A percentile compares a stretch with the other conserved stretches of the same genome.
phyloP scores from a whole-genome alignment of 2,329 filamentous ascomycete species.

The Sclerotiophoma versabilis region DNA sequence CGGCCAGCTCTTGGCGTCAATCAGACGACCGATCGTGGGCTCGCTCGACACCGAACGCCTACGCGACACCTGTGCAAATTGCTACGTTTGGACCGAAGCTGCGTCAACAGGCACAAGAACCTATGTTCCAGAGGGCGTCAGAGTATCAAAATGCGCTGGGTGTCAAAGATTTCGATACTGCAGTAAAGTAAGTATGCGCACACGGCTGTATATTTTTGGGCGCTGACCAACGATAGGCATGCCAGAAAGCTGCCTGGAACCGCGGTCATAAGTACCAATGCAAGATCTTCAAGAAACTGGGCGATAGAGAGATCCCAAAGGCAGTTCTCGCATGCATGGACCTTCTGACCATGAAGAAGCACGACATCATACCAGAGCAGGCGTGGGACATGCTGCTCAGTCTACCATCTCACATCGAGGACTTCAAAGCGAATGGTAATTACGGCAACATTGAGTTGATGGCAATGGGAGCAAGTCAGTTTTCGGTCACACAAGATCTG shows the following conservation, averaged over 20 bases:
- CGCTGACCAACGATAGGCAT: slow-evolving; percentile 52
- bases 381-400: slow-evolving; percentile 54
- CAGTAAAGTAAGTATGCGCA: slow-evolving; percentile 56
- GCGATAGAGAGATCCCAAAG: slow-evolving; percentile 57
- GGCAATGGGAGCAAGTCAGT: slow-evolving; percentile 61
- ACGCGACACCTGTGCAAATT: slow-evolving; percentile 64
- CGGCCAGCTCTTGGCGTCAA: slow-evolving; percentile 58
- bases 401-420: slow-evolving; percentile 58
- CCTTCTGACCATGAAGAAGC: slow-evolving; percentile 56
- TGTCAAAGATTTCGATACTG: slow-evolving; percentile 68
- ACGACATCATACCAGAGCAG: slow-evolving; percentile 46
- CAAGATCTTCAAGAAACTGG: slow-evolving; percentile 56
- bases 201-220: background rate
- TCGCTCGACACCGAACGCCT: slow-evolving; percentile 62
- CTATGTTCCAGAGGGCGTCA: slow-evolving; percentile 42
- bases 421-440: slow-evolving; percentile 52
- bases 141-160: slow-evolving; percentile 63
- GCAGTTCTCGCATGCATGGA: slow-evolving; percentile 64
- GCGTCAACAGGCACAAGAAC: slow-evolving; percentile 40
- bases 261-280: slow-evolving; percentile 67
- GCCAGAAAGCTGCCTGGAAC: slow-evolving; percentile 67
- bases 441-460: slow-evolving; percentile 60
- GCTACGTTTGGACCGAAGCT: slow-evolving; percentile 56
- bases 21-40: slow-evolving; percentile 61
- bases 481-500: slow-evolving; percentile 54